phyloP scores from a whole-genome alignment of 176 grass and related monocot genomes.

The Phoenix roebelenii region DNA sequence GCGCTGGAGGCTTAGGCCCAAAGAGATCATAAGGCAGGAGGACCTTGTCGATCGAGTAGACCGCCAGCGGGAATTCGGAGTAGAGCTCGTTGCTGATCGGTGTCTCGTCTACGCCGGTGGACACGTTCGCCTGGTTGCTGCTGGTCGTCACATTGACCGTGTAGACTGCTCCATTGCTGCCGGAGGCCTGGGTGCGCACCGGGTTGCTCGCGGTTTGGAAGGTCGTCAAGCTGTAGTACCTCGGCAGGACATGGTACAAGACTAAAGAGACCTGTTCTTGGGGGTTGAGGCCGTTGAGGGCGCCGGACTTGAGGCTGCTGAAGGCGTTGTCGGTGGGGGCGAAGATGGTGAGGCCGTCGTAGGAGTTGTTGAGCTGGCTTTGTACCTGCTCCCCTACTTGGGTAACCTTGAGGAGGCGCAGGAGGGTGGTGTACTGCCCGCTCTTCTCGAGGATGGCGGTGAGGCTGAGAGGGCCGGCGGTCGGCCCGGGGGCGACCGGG shows the following conservation, averaged over 20 bases:
- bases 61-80: conserved; percentile 27
- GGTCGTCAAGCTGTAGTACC: conserved; percentile 38
- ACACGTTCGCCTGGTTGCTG: conserved; percentile 37
- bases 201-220: conserved; percentile 63
- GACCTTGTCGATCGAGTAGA: conserved; percentile 33
- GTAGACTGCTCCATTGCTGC: conserved; percentile 32
- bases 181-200: conserved; percentile 55
- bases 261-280: conserved; percentile 45
- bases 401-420: conserved; percentile 39
- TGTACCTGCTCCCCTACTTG: conserved; percentile 34
- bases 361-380: conserved; percentile 59
- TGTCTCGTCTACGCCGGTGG: conserved; percentile 22
- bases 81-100: conserved; percentile 23
- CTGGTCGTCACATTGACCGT: conserved; percentile 38
- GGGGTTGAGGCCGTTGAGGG: conserved; percentile 35
- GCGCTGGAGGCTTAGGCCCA: conserved; percentile 14
- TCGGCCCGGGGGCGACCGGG: conserved; percentile 13
- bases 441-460: conserved; percentile 60
- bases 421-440: conserved; percentile 44
- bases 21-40: conserved; percentile 31
- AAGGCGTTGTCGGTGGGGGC: conserved; percentile 59
- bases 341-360: conserved; percentile 53
- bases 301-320: conserved; percentile 28
- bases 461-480: conserved; percentile 38
- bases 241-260: conserved; percentile 52